Evolutionary conservation across 768 basidiomycete species (phyloP).

Genomic region (Mycena polygramma): DNA sequence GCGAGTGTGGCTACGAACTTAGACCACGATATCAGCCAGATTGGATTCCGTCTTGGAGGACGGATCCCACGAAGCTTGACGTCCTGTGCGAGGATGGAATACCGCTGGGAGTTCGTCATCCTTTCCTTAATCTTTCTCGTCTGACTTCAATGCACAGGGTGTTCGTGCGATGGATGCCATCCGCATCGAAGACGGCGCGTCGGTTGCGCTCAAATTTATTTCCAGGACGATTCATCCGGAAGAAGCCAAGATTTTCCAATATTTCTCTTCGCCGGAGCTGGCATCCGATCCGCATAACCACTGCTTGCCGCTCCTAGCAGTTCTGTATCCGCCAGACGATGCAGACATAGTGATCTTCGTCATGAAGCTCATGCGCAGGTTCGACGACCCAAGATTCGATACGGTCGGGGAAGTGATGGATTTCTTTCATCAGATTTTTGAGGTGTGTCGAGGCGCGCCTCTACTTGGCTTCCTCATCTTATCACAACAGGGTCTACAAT

Average conservation of each 20-base stretch:
- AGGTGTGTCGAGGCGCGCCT: conserved; percentile 35
- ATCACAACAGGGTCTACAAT: conserved; percentile 45
- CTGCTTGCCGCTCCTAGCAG: not conserved
- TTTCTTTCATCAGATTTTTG: conserved; percentile 46
- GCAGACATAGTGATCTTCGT: conserved; percentile 38
- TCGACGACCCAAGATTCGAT: conserved; percentile 40
- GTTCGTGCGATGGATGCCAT: not conserved
- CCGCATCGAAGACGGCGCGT: not conserved
- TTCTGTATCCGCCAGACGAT: conserved; percentile 7
- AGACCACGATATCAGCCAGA: too few species aligned
- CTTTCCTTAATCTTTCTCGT: not conserved
- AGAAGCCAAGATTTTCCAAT: not conserved
- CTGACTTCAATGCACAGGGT: not conserved
- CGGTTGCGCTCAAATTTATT: not conserved
- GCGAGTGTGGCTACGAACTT: not conserved
- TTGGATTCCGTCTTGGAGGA: too few species aligned
- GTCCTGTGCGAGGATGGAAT: not conserved
- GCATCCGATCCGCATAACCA: not conserved
- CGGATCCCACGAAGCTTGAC: not conserved
- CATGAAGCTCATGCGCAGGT: conserved; percentile 44
- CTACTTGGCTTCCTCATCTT: not conserved
- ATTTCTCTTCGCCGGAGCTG: conserved; percentile 2
- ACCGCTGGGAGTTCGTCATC: not conserved
- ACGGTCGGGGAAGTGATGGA: conserved; percentile 49
- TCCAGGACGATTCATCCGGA: not conserved